These are phyloP conservation scores for Clavaria fumosa DNA, from an alignment of 768 basidiomycete genomes.

Conservation along the genomic window DNA sequence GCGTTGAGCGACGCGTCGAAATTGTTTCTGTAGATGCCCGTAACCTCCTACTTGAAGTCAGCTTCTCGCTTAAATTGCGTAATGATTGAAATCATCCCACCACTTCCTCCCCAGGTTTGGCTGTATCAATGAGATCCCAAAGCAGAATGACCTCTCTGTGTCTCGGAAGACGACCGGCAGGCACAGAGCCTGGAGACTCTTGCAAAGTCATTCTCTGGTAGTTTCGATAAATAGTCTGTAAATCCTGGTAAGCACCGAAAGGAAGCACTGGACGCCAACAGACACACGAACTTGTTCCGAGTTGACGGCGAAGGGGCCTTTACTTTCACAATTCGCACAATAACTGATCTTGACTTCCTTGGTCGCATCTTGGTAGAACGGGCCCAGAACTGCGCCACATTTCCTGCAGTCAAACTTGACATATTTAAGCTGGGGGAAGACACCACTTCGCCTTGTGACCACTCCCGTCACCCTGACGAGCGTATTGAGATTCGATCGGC, in stretches of 20 bases:
- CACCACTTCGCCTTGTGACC: slow-evolving; percentile 87
- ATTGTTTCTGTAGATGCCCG: slow-evolving; percentile 96
- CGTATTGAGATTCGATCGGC: slow-evolving; percentile 84
- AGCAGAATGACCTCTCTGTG: slow-evolving; percentile 94
- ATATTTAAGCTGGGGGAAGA: slow-evolving; percentile 98
- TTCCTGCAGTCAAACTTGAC: slow-evolving; percentile 98
- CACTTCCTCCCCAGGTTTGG: slow-evolving; percentile 97
- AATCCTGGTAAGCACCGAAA: neutral
- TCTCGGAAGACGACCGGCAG: slow-evolving; percentile 89
- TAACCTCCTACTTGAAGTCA: slow-evolving; percentile 58
- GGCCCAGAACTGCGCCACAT: slow-evolving; percentile 86
- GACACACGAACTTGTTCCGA: slow-evolving; percentile 65
- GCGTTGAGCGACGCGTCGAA: slow-evolving; percentile 96
- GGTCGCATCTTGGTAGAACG: slow-evolving; percentile 95
- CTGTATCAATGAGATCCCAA: slow-evolving; percentile 96
- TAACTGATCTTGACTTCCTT: slow-evolving; percentile 90
- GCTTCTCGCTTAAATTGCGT: slow-evolving; percentile 7
- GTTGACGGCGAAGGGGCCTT: slow-evolving; percentile 92
- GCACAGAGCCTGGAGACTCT: slow-evolving; percentile 94
- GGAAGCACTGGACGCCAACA: neutral
- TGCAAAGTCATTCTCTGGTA: slow-evolving; percentile 99
- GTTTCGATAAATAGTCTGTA: slow-evolving; percentile 90
- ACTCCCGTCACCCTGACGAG: slow-evolving; percentile 93
- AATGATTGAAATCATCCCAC: slow-evolving; percentile 29
- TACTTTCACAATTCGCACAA: slow-evolving; percentile 87